Base-by-base conservation (phyloP, 2,329 filamentous ascomycete species). In the Verticillium dahliae region DNA sequence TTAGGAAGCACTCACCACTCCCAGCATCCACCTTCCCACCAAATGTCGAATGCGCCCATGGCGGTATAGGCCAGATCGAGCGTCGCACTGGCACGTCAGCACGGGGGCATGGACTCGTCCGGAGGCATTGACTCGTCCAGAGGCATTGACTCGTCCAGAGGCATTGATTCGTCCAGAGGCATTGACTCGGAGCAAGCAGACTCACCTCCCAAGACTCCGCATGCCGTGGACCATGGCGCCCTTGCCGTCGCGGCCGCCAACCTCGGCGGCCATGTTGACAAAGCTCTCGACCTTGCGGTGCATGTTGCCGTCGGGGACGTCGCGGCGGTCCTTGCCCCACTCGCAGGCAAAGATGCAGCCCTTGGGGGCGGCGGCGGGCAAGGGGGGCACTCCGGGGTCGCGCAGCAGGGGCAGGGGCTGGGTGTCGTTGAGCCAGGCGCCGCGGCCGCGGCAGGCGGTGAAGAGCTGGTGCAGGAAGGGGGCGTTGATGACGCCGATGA, bases 21-120 rank as follows among this genome's bases (percentile, higher is more conserved):
- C 89, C 89, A 91, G 69, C 89, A 91, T 0, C 89, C 89, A 3
- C 89, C 90, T 70, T 92, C 89, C 89, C 89, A 92, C 89, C 90
- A 92, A 11, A 92, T 90, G 73, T 92, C 90, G 66, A 92, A 87
- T 0, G 85, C 80, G 0, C 90, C 90, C 82, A 90, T 90, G 13
- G 90, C 90, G 10, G 85, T 85, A 71, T 92, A 92, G 0, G 89
- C 89, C 57, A 92, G 74, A 72, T 92, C 90, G 60, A 92, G 70
- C 1, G 90, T 90, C 9, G 90, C 90, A 69, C 88, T 89, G 3
- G 7, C 2, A 6, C 14, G 38, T 61, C 37, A 60, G 13, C 52
- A 33, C 11, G 27, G 27, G 5, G 27, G 27, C 27, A 4, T 31
- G 1, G 27, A 31, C 27, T 31, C 37, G 52, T n/a, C 41, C n/a